Evolutionary conservation across 495 filamentous ascomycete genomes (phyloP).

Genomic region (Aspergillus ostianus): DNA sequence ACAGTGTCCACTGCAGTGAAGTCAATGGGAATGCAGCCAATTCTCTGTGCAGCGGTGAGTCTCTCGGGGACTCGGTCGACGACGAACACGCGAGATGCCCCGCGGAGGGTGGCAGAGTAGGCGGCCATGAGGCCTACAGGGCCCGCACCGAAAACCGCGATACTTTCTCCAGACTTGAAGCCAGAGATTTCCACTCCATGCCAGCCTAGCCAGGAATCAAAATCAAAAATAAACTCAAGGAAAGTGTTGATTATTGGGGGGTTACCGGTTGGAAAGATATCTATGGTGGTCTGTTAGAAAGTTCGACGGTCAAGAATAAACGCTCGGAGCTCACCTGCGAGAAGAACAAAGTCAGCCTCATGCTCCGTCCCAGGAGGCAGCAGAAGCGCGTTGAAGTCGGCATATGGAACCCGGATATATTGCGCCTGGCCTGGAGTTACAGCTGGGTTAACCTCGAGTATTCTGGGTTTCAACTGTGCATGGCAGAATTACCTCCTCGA

Average conservation of each 20-base stretch:
- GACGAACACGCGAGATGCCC: conserved; percentile 52
- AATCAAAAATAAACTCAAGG: no score
- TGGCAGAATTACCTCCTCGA: conserved; percentile 34
- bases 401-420: conserved; percentile 56
- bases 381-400: conserved; percentile 54
- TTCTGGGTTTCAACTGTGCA: background rate
- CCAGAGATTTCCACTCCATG: conserved; percentile 54
- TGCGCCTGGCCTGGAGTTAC: conserved; percentile 42
- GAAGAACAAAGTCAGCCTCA: conserved; percentile 47
- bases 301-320: background rate
- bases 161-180: conserved; percentile 53
- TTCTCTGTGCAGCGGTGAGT: conserved; percentile 49
- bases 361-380: conserved; percentile 43
- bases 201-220: conserved; percentile 40
- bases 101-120: conserved; percentile 52
- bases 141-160: conserved; percentile 50
- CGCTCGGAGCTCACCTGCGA: conserved; percentile 28
- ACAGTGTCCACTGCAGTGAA: conserved; percentile 39
- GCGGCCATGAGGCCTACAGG: conserved; percentile 59
- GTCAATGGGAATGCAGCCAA: conserved; percentile 45
- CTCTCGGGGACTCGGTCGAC: conserved; percentile 56
- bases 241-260: no score
- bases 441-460: background rate
- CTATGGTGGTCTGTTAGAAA: conserved; percentile 18
- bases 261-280: conserved; percentile 61